These are phyloP conservation scores for Lupinus albus DNA, from an alignment of 306 rosid species.

Conservation along the genomic window DNA sequence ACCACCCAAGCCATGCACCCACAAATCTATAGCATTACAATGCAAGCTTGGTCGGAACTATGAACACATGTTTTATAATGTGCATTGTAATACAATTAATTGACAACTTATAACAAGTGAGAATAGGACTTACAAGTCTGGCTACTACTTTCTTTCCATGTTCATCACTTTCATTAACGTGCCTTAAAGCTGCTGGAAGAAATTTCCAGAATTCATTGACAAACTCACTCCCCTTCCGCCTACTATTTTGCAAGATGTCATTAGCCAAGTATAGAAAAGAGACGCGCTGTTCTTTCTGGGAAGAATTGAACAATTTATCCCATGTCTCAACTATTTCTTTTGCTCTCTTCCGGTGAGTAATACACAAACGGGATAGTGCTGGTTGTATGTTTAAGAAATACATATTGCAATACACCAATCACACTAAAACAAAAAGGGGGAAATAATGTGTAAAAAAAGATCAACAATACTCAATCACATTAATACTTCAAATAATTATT, in stretches of 20 bases:
- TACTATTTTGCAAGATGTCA: slow-evolving; percentile 80
- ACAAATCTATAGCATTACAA: neutral
- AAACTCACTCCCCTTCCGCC: slow-evolving; percentile 82
- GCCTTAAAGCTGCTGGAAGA: slow-evolving; percentile 69
- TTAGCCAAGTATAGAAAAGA: slow-evolving; percentile 77
- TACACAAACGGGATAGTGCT: slow-evolving; percentile 78
- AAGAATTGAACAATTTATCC: slow-evolving; percentile 69
- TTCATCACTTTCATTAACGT: slow-evolving; percentile 61
- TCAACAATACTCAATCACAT: neutral
- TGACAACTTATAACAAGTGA: neutral
- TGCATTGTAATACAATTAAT: slow-evolving; percentile 7
- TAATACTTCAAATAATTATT: neutral
- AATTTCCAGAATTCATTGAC: slow-evolving; percentile 88
- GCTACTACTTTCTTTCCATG: slow-evolving; percentile 67
- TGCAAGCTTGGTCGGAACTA: slow-evolving; percentile 7
- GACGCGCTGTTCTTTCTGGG: slow-evolving; percentile 69
- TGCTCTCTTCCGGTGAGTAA: slow-evolving; percentile 70
- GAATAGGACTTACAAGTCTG: slow-evolving; percentile 61
- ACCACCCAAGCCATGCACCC: neutral
- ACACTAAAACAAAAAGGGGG: neutral
- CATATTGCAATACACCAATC: slow-evolving; percentile 20
- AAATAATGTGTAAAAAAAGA: slow-evolving; percentile 1
- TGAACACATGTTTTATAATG: neutral
- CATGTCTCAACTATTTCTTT: slow-evolving; percentile 77
- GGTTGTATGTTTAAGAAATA: slow-evolving; percentile 47